A percentile compares a stretch with the other conserved stretches of the same genome.
Evolutionary conservation across 306 rosid species (phyloP).

Genomic region (Crotalaria pallida): DNA sequence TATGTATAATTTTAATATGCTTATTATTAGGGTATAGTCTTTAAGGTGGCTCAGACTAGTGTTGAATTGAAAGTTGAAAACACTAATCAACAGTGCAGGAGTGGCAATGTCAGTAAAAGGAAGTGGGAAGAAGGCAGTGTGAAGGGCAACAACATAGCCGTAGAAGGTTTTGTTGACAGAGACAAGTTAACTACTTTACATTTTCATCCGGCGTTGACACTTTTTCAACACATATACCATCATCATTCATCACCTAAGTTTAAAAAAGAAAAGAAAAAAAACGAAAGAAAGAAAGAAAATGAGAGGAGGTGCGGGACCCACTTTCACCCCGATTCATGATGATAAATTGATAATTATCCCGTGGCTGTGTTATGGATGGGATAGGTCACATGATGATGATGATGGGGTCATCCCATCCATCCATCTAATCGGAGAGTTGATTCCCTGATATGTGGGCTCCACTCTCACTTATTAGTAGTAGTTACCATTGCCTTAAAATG

Average conservation of each 20-base stretch:
- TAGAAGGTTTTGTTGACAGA: constrained; percentile 28
- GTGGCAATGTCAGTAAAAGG: background rate
- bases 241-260: background rate
- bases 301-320: constrained; percentile 1
- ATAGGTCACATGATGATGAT: background rate
- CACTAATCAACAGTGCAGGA: background rate
- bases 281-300: too few species aligned
- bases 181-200: constrained; percentile 41
- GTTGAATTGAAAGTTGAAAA: background rate
- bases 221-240: background rate
- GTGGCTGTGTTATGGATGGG: background rate
- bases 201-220: constrained; percentile 64
- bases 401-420: constrained; percentile 27
- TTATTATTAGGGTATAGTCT: background rate
- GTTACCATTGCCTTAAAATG: too few species aligned
- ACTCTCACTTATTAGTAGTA: too few species aligned
- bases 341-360: background rate
- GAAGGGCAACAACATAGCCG: background rate
- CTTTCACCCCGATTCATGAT: background rate
- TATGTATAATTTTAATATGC: too few species aligned
- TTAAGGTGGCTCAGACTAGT: background rate
- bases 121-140: background rate
- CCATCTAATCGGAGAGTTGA: constrained; percentile 30
- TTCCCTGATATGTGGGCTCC: background rate
- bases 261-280: background rate